Base-by-base conservation (phyloP, 345 rosid species). In the Alliaria petiolata region DNA sequence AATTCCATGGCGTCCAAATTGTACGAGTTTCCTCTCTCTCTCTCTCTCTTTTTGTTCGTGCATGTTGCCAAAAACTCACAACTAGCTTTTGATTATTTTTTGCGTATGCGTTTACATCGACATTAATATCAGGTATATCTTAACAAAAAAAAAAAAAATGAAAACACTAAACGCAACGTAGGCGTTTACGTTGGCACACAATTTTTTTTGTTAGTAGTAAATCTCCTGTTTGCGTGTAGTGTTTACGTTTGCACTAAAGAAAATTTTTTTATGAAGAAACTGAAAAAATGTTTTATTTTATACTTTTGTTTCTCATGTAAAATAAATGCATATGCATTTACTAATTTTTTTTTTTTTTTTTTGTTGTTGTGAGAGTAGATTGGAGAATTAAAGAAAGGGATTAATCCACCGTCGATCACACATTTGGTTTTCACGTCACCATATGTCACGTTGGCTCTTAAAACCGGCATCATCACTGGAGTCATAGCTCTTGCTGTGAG, bases 401-500 rank as follows among this genome's bases (percentile, higher is more conserved):
- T 92, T 47, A 92, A 92, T 76, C 98, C 98, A 65, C 83, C 74
- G 20, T 88, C 98, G 7, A 47, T 87, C 35, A 78, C 84, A 43
- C 85, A 88, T 80, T 69, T 92, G 50, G 69, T 80, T 4, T 85
- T 92, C 45, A 78, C 74, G 51, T 75, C 83, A 8, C 83, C 91
- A 17, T 77, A 87, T 76, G 83, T 88, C 14, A 33, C 75, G 7
- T 67, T 81, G 6, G 90, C 91, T 2, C 58, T 87, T 52, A 87
- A 88, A 74, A 85, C 93, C 2, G 97, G 98, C 62, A 79, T 92
- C 56, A 65, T 90, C 76, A 90, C 95, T 2, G 97, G 97, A 43
- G 72, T 90, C 79, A 84, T 92, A 0, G 97, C 95, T 22, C 87
- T 92, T 8, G 93, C 98, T 14, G 98, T 92, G 81, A 78, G 85